A percentile compares a stretch with the other conserved stretches of the same genome.
phyloP scores from a whole-genome alignment of 2,329 filamentous ascomycete genomes.

The Cladosporium velox region DNA sequence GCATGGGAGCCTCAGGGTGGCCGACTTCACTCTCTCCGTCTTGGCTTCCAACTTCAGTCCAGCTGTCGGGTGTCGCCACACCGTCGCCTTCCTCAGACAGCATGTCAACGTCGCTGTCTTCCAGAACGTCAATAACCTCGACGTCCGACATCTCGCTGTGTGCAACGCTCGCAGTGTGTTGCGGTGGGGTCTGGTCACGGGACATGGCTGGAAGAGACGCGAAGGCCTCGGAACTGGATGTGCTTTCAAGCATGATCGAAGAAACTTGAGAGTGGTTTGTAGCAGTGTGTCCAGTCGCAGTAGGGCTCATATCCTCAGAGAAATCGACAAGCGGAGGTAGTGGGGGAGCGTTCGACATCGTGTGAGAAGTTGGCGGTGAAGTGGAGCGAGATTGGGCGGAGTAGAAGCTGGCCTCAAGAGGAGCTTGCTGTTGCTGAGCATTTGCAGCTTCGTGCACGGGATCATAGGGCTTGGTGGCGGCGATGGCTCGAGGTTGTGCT shows the following conservation, averaged over 20 bases:
- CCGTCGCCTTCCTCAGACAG: constrained; percentile 37
- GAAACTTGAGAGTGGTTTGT: constrained; percentile 26
- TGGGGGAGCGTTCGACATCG: constrained; percentile 15
- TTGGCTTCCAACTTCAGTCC: constrained; percentile 41
- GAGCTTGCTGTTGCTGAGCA: constrained; percentile 21
- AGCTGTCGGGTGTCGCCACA: constrained; percentile 40
- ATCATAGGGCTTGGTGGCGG: constrained; percentile 25
- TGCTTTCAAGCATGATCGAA: constrained; percentile 32
- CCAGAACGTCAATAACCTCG: constrained; percentile 35
- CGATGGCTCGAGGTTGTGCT: not conserved
- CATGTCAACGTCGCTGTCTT: constrained; percentile 39
- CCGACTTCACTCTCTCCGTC: constrained; percentile 37
- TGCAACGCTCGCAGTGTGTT: constrained; percentile 20
- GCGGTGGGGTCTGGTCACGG: constrained; percentile 24
- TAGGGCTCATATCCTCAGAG: constrained; percentile 22
- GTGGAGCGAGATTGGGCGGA: constrained; percentile 32
- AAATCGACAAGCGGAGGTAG: constrained; percentile 28
- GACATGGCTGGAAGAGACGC: constrained; percentile 29
- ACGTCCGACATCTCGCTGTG: constrained; percentile 28
- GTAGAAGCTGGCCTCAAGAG: constrained; percentile 34
- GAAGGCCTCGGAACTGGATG: constrained; percentile 33
- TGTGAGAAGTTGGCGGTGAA: constrained; percentile 24
- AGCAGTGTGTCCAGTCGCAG: constrained; percentile 28
- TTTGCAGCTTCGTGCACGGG: constrained; percentile 37
- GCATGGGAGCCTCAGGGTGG: constrained; percentile 61